Evolutionary conservation across 2,329 filamentous ascomycete species (phyloP).

Genomic region (Cladophialophora exuberans): DNA sequence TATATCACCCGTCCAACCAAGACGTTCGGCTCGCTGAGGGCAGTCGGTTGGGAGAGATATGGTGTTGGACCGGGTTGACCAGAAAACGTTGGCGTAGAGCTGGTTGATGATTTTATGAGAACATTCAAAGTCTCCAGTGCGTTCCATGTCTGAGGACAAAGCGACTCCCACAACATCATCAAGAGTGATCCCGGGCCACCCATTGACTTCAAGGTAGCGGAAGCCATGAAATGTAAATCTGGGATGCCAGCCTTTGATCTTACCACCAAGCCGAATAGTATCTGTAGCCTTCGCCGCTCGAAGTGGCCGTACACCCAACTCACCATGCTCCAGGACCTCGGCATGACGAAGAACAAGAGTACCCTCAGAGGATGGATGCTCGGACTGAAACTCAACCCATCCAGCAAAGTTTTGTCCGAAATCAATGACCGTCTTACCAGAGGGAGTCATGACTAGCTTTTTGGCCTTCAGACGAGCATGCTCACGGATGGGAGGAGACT

Average conservation of each 20-base stretch:
- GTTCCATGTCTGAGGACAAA: constrained; percentile 57
- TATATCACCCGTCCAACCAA: constrained; percentile 59
- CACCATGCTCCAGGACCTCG: constrained; percentile 58
- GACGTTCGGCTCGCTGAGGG: constrained; percentile 58
- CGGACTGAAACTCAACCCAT: constrained; percentile 38
- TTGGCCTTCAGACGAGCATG: constrained; percentile 53
- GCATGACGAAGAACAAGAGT: constrained; percentile 52
- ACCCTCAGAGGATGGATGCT: constrained; percentile 41
- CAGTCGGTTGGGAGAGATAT: constrained; percentile 62
- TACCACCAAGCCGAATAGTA: constrained; percentile 40
- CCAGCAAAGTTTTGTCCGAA: constrained; percentile 65
- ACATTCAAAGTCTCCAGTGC: constrained; percentile 55
- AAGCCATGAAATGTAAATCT: constrained; percentile 59
- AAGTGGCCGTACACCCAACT: constrained; percentile 49
- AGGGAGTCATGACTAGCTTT: constrained; percentile 58
- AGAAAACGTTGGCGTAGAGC: constrained; percentile 58
- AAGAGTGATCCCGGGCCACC: constrained; percentile 42
- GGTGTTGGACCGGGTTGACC: constrained; percentile 64
- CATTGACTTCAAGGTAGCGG: constrained; percentile 54
- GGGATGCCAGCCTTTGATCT: constrained; percentile 45
- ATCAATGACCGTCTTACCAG: constrained; percentile 56
- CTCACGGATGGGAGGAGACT: not conserved
- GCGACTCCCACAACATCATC: constrained; percentile 42
- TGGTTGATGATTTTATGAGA: constrained; percentile 58
- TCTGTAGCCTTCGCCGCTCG: constrained; percentile 50